Evolutionary conservation across 148 eudicot species (phyloP), one percentile per base, ranked within the genome.

Genomic region (Persicaria maculosa): DNA sequence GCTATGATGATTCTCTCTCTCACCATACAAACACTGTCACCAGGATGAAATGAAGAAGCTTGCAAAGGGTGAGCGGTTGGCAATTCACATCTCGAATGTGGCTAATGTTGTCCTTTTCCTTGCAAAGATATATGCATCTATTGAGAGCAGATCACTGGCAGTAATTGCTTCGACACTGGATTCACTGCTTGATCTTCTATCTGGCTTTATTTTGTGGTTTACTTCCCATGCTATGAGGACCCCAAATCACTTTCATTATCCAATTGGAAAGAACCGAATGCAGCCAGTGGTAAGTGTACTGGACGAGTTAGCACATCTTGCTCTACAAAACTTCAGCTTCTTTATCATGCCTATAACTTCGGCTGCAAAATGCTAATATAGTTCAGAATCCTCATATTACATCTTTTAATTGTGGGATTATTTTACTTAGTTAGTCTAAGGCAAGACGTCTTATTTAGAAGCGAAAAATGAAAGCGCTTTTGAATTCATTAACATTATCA

Each of bases 81-180:
- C 87, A 40, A 52, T 86, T 17, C 61, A 75, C 45, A 64, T 81
- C 48, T 86, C 89, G 0, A 86, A 86, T 74, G 82, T 75, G 40
- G 84, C 87, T 8, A 86, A 86, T 7, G 79, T 84, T 5, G 80
- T 86, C 36, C 80, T 86, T 5, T 86, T 86, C 43, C 20, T 79
- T 54, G 85, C 84, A 2, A 86, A 87, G 84, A 79, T 87, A 61
- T 84, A 84, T 64, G 88, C 88, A 12, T 79, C 90, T 14, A 9
- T 84, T 16, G 83, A 81, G 81, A 84, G 90, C 58, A 82, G 81
- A 79, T 87, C 88, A 54, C 14, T 87, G 31, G 90, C 90, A 48
- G 87, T 87, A 15, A 84, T 84, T 58, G 90, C 90, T 31, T 87
- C 90, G 25, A 87, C 88, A n/a, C 69, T 87, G 61, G 90, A 87